Conservation (phyloP, 2,329 filamentous ascomycete species). For the Macroventuria anomochaeta region DNA sequence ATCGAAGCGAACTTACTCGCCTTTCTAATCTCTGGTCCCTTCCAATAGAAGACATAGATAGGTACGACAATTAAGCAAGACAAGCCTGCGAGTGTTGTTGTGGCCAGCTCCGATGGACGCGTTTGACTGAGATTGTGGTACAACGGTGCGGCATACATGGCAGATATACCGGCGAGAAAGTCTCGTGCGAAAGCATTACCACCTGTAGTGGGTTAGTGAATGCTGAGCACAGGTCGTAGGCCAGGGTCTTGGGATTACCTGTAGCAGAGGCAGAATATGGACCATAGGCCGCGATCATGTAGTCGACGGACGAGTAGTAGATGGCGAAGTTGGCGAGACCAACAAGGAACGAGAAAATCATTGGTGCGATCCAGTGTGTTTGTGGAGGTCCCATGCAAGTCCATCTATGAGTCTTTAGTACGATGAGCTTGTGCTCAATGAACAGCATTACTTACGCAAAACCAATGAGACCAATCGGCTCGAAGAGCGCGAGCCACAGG, state of each 20-base stretch:
- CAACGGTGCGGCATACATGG: slow-evolving; percentile 68
- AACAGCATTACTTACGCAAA: slow-evolving; percentile 56
- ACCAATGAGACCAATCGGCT: slow-evolving; percentile 71
- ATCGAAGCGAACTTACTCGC: slow-evolving; percentile 59
- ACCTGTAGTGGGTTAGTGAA: slow-evolving; percentile 64
- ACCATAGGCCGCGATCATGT: slow-evolving; percentile 77
- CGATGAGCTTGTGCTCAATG: neutral
- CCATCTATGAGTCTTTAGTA: slow-evolving; percentile 49
- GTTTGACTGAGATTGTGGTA: slow-evolving; percentile 49
- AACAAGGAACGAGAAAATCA: slow-evolving; percentile 69
- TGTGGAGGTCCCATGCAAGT: slow-evolving; percentile 66
- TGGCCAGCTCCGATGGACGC: slow-evolving; percentile 58
- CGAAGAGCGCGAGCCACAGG: slow-evolving; percentile 63
- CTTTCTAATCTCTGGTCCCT: slow-evolving; percentile 61
- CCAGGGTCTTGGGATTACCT: slow-evolving; percentile 64
- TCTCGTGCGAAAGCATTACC: slow-evolving; percentile 78
- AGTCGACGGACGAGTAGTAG: slow-evolving; percentile 78
- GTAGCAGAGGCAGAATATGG: slow-evolving; percentile 76
- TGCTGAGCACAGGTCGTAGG: slow-evolving; percentile 73
- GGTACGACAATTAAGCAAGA: slow-evolving; percentile 50
- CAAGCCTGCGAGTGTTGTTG: slow-evolving; percentile 60
- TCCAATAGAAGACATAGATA: slow-evolving; percentile 57
- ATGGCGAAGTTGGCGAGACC: slow-evolving; percentile 74
- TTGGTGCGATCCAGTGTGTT: slow-evolving; percentile 71
- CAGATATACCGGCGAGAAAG: slow-evolving; percentile 73